These are phyloP conservation scores for Neonectria faginata DNA, from an alignment of 2,329 filamentous ascomycete genomes.

Conservation along the genomic window DNA sequence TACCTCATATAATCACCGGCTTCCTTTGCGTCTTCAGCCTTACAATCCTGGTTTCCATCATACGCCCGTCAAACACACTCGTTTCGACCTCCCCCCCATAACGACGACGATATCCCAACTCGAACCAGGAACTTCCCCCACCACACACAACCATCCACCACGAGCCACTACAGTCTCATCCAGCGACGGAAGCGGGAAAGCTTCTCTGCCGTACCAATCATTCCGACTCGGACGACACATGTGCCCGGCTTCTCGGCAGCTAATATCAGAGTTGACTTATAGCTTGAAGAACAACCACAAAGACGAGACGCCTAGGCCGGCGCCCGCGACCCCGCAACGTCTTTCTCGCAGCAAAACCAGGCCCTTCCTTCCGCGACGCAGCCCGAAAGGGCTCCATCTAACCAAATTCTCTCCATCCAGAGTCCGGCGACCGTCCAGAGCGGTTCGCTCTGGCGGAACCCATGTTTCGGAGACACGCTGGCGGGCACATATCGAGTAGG, in stretches of 20 bases:
- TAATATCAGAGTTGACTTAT: slow-evolving; percentile 44
- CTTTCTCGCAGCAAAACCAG: slow-evolving; percentile 40
- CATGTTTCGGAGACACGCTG: slow-evolving; percentile 78
- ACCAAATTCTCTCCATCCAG: slow-evolving; percentile 71
- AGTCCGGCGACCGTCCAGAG: slow-evolving; percentile 77
- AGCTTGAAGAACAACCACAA: slow-evolving; percentile 39
- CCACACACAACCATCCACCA: slow-evolving; percentile 41
- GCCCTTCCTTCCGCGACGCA: slow-evolving; percentile 53
- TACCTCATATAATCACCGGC: slow-evolving; percentile 33
- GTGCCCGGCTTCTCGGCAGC: slow-evolving; percentile 43
- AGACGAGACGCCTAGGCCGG: slow-evolving; percentile 36
- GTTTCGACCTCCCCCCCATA: slow-evolving; percentile 38
- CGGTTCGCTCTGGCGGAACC: slow-evolving; percentile 81
- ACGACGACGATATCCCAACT: slow-evolving; percentile 38
- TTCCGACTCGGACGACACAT: slow-evolving; percentile 39
- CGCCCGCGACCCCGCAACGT: slow-evolving; percentile 44
- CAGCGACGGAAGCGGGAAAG: slow-evolving; percentile 47
- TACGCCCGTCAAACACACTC: slow-evolving; percentile 40
- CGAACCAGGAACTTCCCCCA: slow-evolving; percentile 37
- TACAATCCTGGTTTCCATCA: slow-evolving; percentile 33
- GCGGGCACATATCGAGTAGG: slow-evolving; percentile 79
- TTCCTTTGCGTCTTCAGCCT: slow-evolving; percentile 37
- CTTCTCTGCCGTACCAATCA: slow-evolving; percentile 43
- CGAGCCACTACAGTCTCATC: slow-evolving; percentile 41
- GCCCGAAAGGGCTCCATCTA: slow-evolving; percentile 66